A percentile compares a stretch with the other conserved stretches of the same genome.
phyloP scores from a whole-genome alignment of 1,139 yeast genomes.

The Casaregolazyma suthepensis region DNA sequence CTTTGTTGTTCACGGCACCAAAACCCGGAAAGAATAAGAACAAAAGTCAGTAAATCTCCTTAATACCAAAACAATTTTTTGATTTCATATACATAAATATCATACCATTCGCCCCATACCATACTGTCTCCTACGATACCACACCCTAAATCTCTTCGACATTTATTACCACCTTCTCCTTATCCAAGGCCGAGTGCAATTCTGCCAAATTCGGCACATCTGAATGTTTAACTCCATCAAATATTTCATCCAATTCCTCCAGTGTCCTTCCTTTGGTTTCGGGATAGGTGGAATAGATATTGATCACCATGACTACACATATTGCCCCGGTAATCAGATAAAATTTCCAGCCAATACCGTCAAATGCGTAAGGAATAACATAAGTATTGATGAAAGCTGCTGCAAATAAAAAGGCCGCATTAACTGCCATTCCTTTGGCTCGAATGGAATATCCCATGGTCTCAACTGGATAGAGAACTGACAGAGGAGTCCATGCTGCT shows the following conservation, averaged over 20 bases:
- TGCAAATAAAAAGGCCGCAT: slow-evolving; percentile 49
- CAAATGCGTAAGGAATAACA: slow-evolving; percentile 30
- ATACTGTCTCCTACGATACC: too few relatives aligned
- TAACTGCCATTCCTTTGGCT: slow-evolving; percentile 37
- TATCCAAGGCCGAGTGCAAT: background rate
- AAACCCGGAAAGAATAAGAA: too few relatives aligned
- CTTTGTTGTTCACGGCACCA: too few relatives aligned
- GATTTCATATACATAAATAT: background rate
- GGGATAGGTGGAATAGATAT: slow-evolving; percentile 53
- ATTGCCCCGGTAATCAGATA: slow-evolving; percentile 18
- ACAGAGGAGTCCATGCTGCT: slow-evolving; percentile 68
- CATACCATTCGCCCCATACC: background rate
- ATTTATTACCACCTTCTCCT: background rate
- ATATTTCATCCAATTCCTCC: slow-evolving; percentile 63
- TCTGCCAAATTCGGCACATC: background rate
- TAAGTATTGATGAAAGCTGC: slow-evolving; percentile 32
- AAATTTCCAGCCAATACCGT: slow-evolving; percentile 14
- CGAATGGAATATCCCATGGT: slow-evolving; percentile 7
- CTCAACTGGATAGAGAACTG: slow-evolving; percentile 21
- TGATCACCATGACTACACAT: background rate
- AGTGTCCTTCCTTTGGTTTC: slow-evolving; percentile 63
- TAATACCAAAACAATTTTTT: too few relatives aligned
- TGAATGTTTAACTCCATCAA: slow-evolving; percentile 22
- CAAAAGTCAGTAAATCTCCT: too few relatives aligned
- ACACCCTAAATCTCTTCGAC: background rate